Conservation (phyloP, 768 basidiomycete genomes). For the Naematelia encephala region DNA sequence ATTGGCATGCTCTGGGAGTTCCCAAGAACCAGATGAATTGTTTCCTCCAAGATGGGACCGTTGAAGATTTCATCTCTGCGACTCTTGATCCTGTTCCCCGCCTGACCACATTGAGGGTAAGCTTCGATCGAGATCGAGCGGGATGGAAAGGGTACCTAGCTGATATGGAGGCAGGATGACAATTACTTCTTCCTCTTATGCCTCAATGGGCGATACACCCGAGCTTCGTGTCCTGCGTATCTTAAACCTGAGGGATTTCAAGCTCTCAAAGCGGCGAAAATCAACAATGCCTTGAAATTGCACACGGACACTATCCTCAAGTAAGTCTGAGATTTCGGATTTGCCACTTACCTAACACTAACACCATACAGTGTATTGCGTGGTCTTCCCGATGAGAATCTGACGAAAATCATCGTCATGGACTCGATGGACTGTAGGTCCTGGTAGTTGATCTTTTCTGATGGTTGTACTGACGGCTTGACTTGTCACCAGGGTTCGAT, state of each 20-base stretch:
- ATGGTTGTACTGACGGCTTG: not conserved
- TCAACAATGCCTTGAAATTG: conserved; percentile 60
- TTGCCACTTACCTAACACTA: conserved; percentile 2
- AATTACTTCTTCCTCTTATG: conserved; percentile 64
- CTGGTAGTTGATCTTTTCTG: not conserved
- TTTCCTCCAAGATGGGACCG: conserved; percentile 55
- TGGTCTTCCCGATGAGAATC: conserved; percentile 55
- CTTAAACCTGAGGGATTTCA: conserved; percentile 64
- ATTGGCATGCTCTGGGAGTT: conserved; percentile 77
- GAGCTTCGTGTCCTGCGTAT: conserved; percentile 61
- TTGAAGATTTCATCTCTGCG: conserved; percentile 51
- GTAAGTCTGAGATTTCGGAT: conserved; percentile 51
- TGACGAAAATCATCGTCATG: conserved; percentile 68
- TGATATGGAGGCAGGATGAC: conserved; percentile 49
- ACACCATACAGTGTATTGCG: conserved; percentile 52
- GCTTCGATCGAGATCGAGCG: not conserved
- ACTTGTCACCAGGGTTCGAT: conserved; percentile 37
- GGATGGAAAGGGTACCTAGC: not conserved
- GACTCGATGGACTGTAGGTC: conserved; percentile 58
- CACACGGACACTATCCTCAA: conserved; percentile 71
- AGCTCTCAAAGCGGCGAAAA: conserved; percentile 54
- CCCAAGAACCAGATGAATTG: conserved; percentile 66
- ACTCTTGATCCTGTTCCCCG: conserved; percentile 53
- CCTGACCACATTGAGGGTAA: conserved; percentile 36
- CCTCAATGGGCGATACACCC: conserved; percentile 60